A percentile compares a stretch with the other conserved stretches of the same genome.
phyloP scores from a whole-genome alignment of 495 filamentous ascomycete species.

The Poronia punctata region DNA sequence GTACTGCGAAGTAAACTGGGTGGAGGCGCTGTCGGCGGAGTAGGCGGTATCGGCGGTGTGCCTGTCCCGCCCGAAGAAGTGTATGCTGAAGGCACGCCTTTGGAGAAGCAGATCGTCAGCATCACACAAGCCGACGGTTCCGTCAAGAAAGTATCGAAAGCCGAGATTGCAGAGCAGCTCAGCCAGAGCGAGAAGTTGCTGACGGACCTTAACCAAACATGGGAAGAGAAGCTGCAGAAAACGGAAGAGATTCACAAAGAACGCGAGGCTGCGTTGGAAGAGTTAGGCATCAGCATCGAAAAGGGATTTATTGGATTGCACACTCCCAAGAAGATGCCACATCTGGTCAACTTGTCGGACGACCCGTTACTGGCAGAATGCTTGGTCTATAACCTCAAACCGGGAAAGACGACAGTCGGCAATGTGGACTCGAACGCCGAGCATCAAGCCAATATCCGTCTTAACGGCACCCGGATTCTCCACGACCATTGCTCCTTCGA shows the following conservation, averaged over 20 bases:
- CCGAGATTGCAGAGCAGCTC: conserved; percentile 94
- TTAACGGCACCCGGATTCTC: conserved; percentile 91
- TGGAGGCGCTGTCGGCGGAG: conserved; percentile 49
- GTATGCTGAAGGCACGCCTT: conserved; percentile 83
- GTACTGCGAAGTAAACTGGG: conserved; percentile 81
- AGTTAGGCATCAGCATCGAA: conserved; percentile 96
- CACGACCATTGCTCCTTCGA: conserved; percentile 91
- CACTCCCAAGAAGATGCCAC: conserved; percentile 97
- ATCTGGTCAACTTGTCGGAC: conserved; percentile 96
- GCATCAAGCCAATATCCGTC: conserved; percentile 74
- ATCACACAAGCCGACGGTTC: conserved; percentile 80
- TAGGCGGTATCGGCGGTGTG: conserved; percentile 35
- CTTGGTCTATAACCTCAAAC: conserved; percentile 96
- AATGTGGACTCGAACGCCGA: conserved; percentile 78
- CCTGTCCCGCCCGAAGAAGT: conserved; percentile 60
- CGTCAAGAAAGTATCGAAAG: conserved; percentile 94
- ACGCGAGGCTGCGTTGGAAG: conserved; percentile 88
- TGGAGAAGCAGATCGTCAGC: conserved; percentile 93
- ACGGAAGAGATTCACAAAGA: conserved; percentile 98
- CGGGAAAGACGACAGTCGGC: conserved; percentile 84
- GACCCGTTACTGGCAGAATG: conserved; percentile 94
- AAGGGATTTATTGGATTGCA: conserved; percentile 95
- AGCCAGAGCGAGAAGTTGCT: conserved; percentile 94
- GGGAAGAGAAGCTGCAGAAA: conserved; percentile 92
- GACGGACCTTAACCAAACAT: conserved; percentile 94